Base-by-base conservation (phyloP, 257 asterid species). In the Misopates orontium region DNA sequence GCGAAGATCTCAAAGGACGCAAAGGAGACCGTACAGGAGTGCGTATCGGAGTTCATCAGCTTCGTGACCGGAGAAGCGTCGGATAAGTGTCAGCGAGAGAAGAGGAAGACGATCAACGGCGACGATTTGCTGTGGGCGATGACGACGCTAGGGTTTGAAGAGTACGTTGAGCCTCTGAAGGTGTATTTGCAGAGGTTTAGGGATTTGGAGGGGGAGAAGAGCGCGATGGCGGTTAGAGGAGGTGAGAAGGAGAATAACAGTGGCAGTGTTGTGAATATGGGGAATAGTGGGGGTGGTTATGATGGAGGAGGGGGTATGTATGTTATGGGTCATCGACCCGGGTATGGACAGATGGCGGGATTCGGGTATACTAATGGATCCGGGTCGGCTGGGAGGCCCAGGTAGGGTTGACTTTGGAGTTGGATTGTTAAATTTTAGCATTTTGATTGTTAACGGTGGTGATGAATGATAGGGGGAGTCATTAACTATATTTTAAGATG, bases 31-130 rank as follows among this genome's bases (percentile, higher is more conserved):
- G 92, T 85, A 8, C 92, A 85, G 61, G 92, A 85, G 67, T 85
- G 92, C 68, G 92, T 85, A 4, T 85, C 91, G 51, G 91, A 85
- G 80, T 84, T 84, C 75, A 84, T 84, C 71, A 84, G 91, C 66
- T 84, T 84, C 75, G 78, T 85, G 73, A 85, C 91, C 25, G 91
- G 91, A 15, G 91, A 85, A 61, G 91, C 91, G 7, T 85, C 91
- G 16, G 91, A 85, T 57, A 85, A 85, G 80, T 85, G 91, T 15
- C 89, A 82, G 68, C 73, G 91, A 0, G 89, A 85, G 78, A 85
- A 85, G 79, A 56, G 91, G 5, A 85, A 85, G 67, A 85, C 91
- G 13, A 80, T 85, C 70, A 85, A 84, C 79, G 91, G 87, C 31
- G 90, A 84, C 73, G 90, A 84, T 73, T 67, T 84, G 75, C 61